These are phyloP conservation scores for Camelina laxa DNA, from an alignment of 345 rosid genomes.

Conservation along the genomic window DNA sequence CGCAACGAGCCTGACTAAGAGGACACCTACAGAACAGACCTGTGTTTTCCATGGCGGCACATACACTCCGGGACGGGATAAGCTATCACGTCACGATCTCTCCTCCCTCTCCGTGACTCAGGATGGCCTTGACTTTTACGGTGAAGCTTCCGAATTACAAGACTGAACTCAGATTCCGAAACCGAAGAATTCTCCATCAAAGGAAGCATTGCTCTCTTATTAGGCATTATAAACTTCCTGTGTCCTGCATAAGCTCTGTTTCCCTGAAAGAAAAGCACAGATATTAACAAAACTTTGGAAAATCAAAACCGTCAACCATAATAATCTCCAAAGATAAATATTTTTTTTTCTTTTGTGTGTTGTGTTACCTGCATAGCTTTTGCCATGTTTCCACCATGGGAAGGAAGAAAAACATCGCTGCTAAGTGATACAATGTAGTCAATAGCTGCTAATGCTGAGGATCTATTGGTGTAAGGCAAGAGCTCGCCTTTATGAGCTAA, in stretches of 20 bases:
- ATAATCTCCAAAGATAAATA: neutral
- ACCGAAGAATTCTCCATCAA: conserved; percentile 59
- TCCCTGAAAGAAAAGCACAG: conserved; percentile 46
- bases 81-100: conserved; percentile 66
- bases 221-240: conserved; percentile 70
- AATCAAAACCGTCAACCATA: neutral
- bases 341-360: neutral
- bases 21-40: conserved; percentile 36
- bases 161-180: conserved; percentile 56
- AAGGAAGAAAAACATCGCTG: conserved; percentile 77
- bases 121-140: conserved; percentile 64
- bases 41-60: conserved; percentile 51
- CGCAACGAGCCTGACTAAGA: conserved; percentile 25
- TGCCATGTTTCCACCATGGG: conserved; percentile 93
- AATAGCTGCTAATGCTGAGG: conserved; percentile 72
- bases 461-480: conserved; percentile 55
- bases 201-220: conserved; percentile 67
- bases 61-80: conserved; percentile 81
- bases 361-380: conserved; percentile 63
- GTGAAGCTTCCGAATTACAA: conserved; percentile 59
- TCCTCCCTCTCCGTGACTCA: conserved; percentile 56
- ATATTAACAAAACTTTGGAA: neutral
- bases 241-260: conserved; percentile 80
- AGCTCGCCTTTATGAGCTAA: conserved; percentile 66
- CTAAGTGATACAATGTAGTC: conserved; percentile 74